Conservation (phyloP, 2,329 filamentous ascomycete species). For the Chaetothyriales sp. region DNA sequence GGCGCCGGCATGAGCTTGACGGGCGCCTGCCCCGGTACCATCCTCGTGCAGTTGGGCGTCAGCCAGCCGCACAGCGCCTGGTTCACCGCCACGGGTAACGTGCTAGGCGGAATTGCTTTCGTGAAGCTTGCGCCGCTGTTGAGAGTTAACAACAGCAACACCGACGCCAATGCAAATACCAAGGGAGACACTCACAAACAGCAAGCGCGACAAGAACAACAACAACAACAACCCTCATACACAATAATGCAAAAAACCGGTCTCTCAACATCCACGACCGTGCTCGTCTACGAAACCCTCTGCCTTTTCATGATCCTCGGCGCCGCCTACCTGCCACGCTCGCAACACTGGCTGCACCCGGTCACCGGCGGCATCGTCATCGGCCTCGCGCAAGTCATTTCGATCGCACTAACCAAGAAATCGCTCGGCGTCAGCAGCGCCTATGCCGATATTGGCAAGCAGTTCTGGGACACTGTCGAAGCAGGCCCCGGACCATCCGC, state of each 20-base stretch:
- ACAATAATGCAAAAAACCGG: neutral
- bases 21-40: conserved; percentile 51
- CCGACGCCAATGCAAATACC: neutral
- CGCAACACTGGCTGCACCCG: conserved; percentile 27
- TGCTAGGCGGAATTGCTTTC: conserved; percentile 39
- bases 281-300: conserved; percentile 32
- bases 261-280: neutral
- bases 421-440: conserved; percentile 48
- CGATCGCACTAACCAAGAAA: conserved; percentile 37
- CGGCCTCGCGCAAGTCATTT: conserved; percentile 43
- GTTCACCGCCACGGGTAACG: neutral
- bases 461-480: conserved; percentile 23
- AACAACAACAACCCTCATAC: neutral
- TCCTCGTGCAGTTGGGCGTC: conserved; percentile 45
- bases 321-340: neutral
- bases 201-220: neutral
- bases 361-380: conserved; percentile 46
- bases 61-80: conserved; percentile 19
- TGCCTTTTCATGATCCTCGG: conserved; percentile 25
- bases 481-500: conserved; percentile 3
- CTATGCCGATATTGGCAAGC: conserved; percentile 47
- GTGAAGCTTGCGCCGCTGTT: neutral
- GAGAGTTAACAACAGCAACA: neutral
- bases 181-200: neutral
- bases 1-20: conserved; percentile 52